Percentiles rank a stretch among this genome's conserved stretches.
These are phyloP conservation scores for Tetragonia tetragonoides DNA, from an alignment of 148 eudicot genomes.

Conservation along the genomic window DNA sequence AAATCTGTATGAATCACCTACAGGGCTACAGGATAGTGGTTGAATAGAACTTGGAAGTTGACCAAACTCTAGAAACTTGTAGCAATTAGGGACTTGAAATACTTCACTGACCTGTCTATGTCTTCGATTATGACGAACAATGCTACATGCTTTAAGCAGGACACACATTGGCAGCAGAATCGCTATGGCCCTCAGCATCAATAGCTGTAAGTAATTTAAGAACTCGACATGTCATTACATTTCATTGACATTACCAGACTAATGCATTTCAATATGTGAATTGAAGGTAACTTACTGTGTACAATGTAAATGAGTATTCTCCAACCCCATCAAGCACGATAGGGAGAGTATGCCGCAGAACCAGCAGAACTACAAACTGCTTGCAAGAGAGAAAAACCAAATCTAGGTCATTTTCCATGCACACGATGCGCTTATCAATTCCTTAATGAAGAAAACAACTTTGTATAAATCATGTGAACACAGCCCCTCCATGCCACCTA, in stretches of 20 bases:
- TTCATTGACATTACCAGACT: not conserved
- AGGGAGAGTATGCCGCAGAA: slow-evolving; percentile 68
- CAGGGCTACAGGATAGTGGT: not conserved
- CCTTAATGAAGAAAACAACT: not conserved
- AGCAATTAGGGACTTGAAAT: not conserved
- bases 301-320: slow-evolving; percentile 49
- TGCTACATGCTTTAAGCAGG: slow-evolving; percentile 48
- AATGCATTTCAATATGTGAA: slow-evolving; percentile 6
- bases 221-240: not conserved
- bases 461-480: not conserved
- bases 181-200: slow-evolving; percentile 56
- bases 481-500: not conserved
- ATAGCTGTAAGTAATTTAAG: slow-evolving; percentile 39
- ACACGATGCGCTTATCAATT: not conserved
- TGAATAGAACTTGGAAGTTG: not conserved
- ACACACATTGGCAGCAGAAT: slow-evolving; percentile 58
- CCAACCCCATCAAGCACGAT: slow-evolving; percentile 47
- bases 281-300: slow-evolving; percentile 41
- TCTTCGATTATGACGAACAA: slow-evolving; percentile 42
- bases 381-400: slow-evolving; percentile 16
- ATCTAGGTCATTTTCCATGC: slow-evolving; percentile 16
- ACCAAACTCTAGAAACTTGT: not conserved
- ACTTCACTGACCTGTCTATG: slow-evolving; percentile 49
- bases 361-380: slow-evolving; percentile 61
- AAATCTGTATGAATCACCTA: not conserved